Conservation (phyloP, 1,139 yeast species). For the Maudiozyma humilis region DNA sequence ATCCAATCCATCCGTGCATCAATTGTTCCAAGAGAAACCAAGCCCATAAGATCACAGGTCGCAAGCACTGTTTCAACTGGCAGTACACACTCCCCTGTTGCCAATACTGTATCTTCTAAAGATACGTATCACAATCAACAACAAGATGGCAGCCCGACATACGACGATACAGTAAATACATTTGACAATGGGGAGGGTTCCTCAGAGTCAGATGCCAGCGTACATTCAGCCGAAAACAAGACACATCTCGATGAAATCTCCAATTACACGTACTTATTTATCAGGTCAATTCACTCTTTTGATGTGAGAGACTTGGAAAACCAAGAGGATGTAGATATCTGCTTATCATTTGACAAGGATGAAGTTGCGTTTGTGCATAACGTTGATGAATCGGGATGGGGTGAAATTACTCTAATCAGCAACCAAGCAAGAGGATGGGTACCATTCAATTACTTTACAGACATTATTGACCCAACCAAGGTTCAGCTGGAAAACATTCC, state of each 20-base stretch:
- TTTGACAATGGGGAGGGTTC: not conserved
- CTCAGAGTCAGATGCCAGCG: not conserved
- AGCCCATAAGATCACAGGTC: not conserved
- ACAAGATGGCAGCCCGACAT: not conserved
- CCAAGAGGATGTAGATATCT: constrained; percentile 62
- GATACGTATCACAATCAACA: constrained; percentile 1
- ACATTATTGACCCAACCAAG: constrained; percentile 36
- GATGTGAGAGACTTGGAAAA: constrained; percentile 61
- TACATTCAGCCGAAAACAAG: not conserved
- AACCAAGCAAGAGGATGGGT: constrained; percentile 88
- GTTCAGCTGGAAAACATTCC: constrained; percentile 3
- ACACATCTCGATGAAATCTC: constrained; percentile 3
- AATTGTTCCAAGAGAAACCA: constrained; percentile 10
- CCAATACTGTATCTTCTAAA: not conserved
- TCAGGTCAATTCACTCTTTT: constrained; percentile 65
- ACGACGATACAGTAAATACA: constrained; percentile 6
- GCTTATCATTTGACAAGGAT: constrained; percentile 70
- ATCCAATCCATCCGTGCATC: constrained; percentile 18
- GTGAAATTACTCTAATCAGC: constrained; percentile 76
- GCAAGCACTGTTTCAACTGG: not conserved
- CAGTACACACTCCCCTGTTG: not conserved
- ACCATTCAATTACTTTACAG: constrained; percentile 85
- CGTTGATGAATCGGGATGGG: constrained; percentile 94
- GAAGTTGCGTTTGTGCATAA: constrained; percentile 85
- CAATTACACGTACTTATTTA: constrained; percentile 32